Evolutionary conservation across 768 basidiomycete species (phyloP), one percentile per base, ranked within the genome.

Genomic region (Stropharia rugosoannulata): DNA sequence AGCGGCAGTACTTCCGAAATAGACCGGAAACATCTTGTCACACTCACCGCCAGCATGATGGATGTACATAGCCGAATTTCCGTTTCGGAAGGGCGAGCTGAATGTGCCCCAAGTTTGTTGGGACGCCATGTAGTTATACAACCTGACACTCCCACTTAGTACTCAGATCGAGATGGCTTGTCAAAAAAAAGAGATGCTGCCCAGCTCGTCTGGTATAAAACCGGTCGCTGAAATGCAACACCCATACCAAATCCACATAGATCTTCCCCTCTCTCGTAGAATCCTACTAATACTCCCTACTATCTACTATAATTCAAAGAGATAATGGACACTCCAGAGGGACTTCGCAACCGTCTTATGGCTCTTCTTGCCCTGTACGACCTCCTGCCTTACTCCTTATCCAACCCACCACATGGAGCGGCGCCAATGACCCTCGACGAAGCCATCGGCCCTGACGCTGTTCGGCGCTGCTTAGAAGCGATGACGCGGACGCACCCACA

Each of bases 371-470:
- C 70, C 0, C 58, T 71, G 6, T 71, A 71, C 53, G 70, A 70
- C 37, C 61, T 69, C 13, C 62, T 71, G 2, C 70, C 70, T 4
- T 66, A 71, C 54, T 68, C 70, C 2, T 66, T 71, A 13, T 69
- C 68, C 13, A 63, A 64, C 32, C 69, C 70, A 15, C 69, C 69
- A 3, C 55, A 62, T 40, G 63, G 64, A 3, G 51, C 53, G 35
- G 57, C 64, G 16, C 70, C 70, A 3, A 32, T 65, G 36, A 61
- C 64, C 27, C 54, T 71, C 7, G 62, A 65, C 22, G 59, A 63
- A 41, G 70, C 66, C 5, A 63, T 70, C 37, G 63, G 67, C 11
- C 57, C 65, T 7, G 62, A 65, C 4, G 59, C 66, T 16, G 53
- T 71, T 38, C 60, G 64, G 36, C 65, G 62, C 11, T 66, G 68